Evolutionary conservation across 495 filamentous ascomycete genomes (phyloP), one percentile per base, ranked within the genome.

Genomic region (Podospora pseudoanserina): DNA sequence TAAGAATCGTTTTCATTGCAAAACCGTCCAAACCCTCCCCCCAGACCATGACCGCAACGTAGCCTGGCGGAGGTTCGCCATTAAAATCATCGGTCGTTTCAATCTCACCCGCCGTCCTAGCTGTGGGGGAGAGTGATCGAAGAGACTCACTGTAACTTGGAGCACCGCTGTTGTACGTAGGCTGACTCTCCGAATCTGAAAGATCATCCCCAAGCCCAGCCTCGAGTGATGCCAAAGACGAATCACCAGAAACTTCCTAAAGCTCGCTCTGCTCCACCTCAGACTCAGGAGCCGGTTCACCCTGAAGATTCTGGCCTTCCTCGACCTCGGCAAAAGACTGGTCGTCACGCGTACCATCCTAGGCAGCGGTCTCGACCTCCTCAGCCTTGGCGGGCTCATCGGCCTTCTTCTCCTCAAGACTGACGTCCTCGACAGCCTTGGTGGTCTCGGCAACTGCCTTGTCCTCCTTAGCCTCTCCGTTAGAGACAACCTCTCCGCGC

Each of bases 391-490:
- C 30, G 27, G 53, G 15, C 61, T 63, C 61, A 15, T 63, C 61
- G 32, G 61, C 16, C 59, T 61, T 57, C 60, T 58, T 54, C 16
- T 59, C 60, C 30, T 68, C 62, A 20, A 65, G 44, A 18, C 61
- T 54, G 28, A 28, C 53, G 53, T 68, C 39, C 66, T 63, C 66
- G 20, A 68, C 60, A 16, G 23, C 54, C 66, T 69, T 70, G 65
- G 71, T 65, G 34, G 67, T 74, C 19, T 71, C 70, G 62, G 70
- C 71, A 34, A 70, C 69, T 57, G 87, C 65, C 63, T 89, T 84
- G 72, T 88, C 90, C 61, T 79, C 79, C 64, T 79, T 77, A 32
- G 72, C 77, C 26, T 80, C 79, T 68, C 80, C 75, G 55, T 26
- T 26, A 13, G 76, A 68, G 60, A 72, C 71, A 49, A 70, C 74